Percentiles rank a stretch among this genome's conserved stretches.
Evolutionary conservation across 139 green algal species (phyloP).

Genomic region (Helicosporidium sp.): DNA sequence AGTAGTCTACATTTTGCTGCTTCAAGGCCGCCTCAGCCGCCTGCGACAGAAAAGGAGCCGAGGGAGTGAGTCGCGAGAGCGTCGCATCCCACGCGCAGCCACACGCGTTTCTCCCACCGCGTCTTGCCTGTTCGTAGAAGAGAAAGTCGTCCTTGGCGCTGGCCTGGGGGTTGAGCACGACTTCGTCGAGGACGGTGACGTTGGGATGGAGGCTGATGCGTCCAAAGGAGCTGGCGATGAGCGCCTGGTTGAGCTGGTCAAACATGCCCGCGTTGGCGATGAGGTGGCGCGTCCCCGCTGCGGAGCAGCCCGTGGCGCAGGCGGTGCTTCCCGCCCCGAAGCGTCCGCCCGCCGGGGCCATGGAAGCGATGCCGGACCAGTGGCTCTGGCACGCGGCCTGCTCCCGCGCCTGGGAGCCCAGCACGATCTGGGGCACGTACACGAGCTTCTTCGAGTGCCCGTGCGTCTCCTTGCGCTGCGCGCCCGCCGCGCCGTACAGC

Average conservation of each 20-base stretch:
- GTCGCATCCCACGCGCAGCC: too few relatives aligned
- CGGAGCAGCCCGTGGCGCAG: slow-evolving; percentile 33
- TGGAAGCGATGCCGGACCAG: slow-evolving; percentile 25
- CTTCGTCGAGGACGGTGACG: slow-evolving; percentile 13
- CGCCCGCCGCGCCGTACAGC: slow-evolving; percentile 1
- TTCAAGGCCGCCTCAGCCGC: neutral
- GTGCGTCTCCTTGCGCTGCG: slow-evolving; percentile 4
- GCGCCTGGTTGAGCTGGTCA: slow-evolving; percentile 19
- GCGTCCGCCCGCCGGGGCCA: slow-evolving; percentile 11
- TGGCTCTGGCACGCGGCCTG: slow-evolving; percentile 23
- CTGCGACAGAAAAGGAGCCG: slow-evolving; percentile 2
- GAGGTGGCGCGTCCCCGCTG: slow-evolving; percentile 11
- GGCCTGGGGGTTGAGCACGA: neutral
- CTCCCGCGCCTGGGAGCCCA: slow-evolving; percentile 1
- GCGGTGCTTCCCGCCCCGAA: slow-evolving; percentile 1
- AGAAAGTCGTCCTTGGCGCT: neutral
- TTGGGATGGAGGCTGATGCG: slow-evolving; percentile 18
- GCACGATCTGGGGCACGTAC: slow-evolving; percentile 17
- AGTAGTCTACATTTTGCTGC: slow-evolving; percentile 4
- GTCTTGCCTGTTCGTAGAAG: slow-evolving; percentile 8
- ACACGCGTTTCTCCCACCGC: too few relatives aligned
- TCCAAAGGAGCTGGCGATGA: slow-evolving; percentile 31
- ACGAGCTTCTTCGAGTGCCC: slow-evolving; percentile 30
- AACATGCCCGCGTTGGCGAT: slow-evolving; percentile 10
- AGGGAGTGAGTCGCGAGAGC: too few relatives aligned